Base-by-base conservation (phyloP, 2,329 filamentous ascomycete species). In the Neophaeococcomyces mojaviensis region DNA sequence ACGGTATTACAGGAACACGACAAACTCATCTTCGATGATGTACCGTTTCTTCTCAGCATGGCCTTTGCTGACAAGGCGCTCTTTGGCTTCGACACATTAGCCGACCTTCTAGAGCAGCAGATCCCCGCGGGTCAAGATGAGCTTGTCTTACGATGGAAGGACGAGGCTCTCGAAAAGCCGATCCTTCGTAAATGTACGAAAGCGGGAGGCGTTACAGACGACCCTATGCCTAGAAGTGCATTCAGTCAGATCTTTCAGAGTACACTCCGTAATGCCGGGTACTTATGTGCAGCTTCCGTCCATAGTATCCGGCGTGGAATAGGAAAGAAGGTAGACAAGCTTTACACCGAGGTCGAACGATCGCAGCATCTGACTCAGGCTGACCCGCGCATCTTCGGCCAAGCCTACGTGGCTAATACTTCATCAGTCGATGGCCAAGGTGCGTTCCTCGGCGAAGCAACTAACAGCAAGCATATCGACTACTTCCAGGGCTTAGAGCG, bases 401-500 rank as follows among this genome's bases (percentile, higher is more conserved):
- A 51, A 39, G 48, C 41, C 30, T 52, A 54, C 15, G 16, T 54
- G 6, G 48, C 47, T 12, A 51, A 52, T 26, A 45, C 32, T 15
- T 49, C 47, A 15, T 50, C 52, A 16, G 46, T 54, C 30, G 48
- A 50, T 35, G 50, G 52, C 31, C 48, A 53, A 32, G 48, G 35
- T 8, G 50, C 52, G 22, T 54, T 54, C 31, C 48, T 39, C 10
- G 28, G 38, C 4, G 44, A 51, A 37, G 15, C 47, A 34, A 20
- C 24, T 16, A 46, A 53, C 28, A 39, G 51, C 6, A 39, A 48
- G 5, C 48, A 53, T 43, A 47, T 54, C 48, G 50, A 52, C 4
- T 54, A 49, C 46, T 54, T 54, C 37, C 48, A 52, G 28, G 48
- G 48, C 28, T 37, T 54, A 7, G 45, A 51, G 40, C 43, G 41